Conservation (phyloP, 768 basidiomycete species). For the Chiua virens region DNA sequence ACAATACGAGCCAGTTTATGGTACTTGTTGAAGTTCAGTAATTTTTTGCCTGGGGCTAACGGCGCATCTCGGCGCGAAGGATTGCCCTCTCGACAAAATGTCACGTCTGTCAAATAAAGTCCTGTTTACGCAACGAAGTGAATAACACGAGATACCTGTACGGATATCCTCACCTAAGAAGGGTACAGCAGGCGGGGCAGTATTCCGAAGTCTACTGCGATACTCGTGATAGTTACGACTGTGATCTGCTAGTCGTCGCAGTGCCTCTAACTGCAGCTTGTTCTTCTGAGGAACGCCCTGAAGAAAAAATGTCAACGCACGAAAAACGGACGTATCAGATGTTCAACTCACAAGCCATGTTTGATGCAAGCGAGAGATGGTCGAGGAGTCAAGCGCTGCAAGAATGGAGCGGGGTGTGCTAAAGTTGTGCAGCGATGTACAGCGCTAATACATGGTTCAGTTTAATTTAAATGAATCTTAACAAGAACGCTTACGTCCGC, state of each 20-base stretch:
- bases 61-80: slow-evolving; percentile 82
- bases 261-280: slow-evolving; percentile 69
- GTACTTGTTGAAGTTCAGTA: slow-evolving; percentile 97
- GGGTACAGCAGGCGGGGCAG: slow-evolving; percentile 89
- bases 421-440: slow-evolving; percentile 80
- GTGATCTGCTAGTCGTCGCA: slow-evolving; percentile 89
- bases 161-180: slow-evolving; percentile 70
- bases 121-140: slow-evolving; percentile 42
- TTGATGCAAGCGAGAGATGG: slow-evolving; percentile 86
- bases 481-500: slow-evolving; percentile 65
- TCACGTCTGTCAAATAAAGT: slow-evolving; percentile 87
- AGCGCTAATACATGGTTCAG: slow-evolving; percentile 57
- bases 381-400: slow-evolving; percentile 93
- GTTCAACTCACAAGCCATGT: slow-evolving; percentile 83
- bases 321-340: neutral
- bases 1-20: slow-evolving; percentile 86
- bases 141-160: slow-evolving; percentile 4
- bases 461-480: slow-evolving; percentile 2
- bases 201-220: slow-evolving; percentile 80
- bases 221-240: slow-evolving; percentile 90
- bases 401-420: slow-evolving; percentile 91
- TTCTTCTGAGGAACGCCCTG: slow-evolving; percentile 88
- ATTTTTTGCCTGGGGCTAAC: slow-evolving; percentile 65
- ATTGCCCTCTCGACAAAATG: slow-evolving; percentile 95
- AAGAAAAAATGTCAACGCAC: slow-evolving; percentile 9